Conservation (phyloP, 2,329 filamentous ascomycete genomes). For the Colletotrichum trifolii region DNA sequence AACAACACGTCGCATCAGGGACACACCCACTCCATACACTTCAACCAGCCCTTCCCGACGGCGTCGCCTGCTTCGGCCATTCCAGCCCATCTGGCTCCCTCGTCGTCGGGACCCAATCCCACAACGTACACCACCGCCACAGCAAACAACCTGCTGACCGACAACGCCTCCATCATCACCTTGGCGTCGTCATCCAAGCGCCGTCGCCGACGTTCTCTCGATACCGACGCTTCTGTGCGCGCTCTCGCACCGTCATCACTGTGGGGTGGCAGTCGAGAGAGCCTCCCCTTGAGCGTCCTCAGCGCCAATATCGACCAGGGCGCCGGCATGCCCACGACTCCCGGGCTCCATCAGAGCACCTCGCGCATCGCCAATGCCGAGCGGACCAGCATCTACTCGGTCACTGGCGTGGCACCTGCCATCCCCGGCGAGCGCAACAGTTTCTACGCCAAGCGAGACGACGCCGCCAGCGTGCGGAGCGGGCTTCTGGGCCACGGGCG, state of each 20-base stretch:
- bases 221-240: slow-evolving; percentile 87
- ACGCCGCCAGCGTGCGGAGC: slow-evolving; percentile 83
- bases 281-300: slow-evolving; percentile 80
- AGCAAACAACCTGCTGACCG: slow-evolving; percentile 83
- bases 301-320: slow-evolving; percentile 73
- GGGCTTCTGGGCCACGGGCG: slow-evolving; percentile 80
- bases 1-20: slow-evolving; percentile 48
- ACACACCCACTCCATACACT: slow-evolving; percentile 64
- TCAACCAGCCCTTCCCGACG: slow-evolving; percentile 73
- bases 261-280: slow-evolving; percentile 85
- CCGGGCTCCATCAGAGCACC: slow-evolving; percentile 64
- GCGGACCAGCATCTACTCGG: slow-evolving; percentile 84
- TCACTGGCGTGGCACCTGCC: slow-evolving; percentile 73
- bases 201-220: slow-evolving; percentile 80
- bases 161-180: slow-evolving; percentile 88
- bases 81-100: slow-evolving; percentile 73
- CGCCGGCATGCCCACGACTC: slow-evolving; percentile 54
- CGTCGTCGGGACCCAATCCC: slow-evolving; percentile 58
- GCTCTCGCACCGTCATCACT: slow-evolving; percentile 85
- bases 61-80: slow-evolving; percentile 77
- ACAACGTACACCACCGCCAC: slow-evolving; percentile 82
- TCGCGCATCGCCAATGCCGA: slow-evolving; percentile 58
- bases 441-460: slow-evolving; percentile 77
- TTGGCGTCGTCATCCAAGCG: slow-evolving; percentile 86
- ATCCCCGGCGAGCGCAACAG: slow-evolving; percentile 83